Conservation (phyloP, 2,329 filamentous ascomycete species). For the Epichloe sylvatica region DNA sequence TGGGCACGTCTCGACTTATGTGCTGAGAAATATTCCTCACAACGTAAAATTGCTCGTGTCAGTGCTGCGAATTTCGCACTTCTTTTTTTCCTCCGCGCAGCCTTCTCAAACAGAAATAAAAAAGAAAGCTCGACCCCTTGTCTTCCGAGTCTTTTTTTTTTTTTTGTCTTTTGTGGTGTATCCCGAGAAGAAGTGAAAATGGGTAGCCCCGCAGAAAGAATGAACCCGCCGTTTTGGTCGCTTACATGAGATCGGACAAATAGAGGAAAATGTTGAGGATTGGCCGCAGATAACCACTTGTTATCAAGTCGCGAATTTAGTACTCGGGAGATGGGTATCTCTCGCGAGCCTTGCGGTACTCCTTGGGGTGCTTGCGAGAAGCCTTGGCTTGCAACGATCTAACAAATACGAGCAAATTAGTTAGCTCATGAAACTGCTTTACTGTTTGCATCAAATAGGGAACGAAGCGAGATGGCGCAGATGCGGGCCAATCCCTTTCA, state of each 20-base stretch:
- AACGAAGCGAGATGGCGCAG: background rate
- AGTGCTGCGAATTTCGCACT: too few relatives aligned
- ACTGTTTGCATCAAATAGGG: background rate
- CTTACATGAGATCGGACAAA: background rate
- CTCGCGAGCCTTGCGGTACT: slow-evolving; percentile 55
- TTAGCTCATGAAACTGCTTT: background rate
- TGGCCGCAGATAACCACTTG: slow-evolving; percentile 4
- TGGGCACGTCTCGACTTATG: slow-evolving; percentile 14
- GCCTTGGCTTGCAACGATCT: slow-evolving; percentile 57
- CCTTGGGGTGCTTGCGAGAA: slow-evolving; percentile 52
- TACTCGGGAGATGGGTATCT: slow-evolving; percentile 55
- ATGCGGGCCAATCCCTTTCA: background rate
- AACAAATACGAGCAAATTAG: background rate
- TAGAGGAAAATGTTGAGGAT: background rate
- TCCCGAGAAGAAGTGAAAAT: background rate
- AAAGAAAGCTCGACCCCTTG: background rate
- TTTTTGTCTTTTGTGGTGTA: background rate
- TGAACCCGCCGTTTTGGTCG: background rate
- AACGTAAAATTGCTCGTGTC: background rate
- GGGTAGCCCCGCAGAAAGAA: background rate
- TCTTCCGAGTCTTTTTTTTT: background rate
- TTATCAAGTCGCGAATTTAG: slow-evolving; percentile 20
- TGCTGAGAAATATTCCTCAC: background rate
- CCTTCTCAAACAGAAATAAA: background rate
- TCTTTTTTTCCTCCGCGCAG: background rate